Evolutionary conservation across 1,139 yeast species (phyloP).

Genomic region (Diutina ranongensis): DNA sequence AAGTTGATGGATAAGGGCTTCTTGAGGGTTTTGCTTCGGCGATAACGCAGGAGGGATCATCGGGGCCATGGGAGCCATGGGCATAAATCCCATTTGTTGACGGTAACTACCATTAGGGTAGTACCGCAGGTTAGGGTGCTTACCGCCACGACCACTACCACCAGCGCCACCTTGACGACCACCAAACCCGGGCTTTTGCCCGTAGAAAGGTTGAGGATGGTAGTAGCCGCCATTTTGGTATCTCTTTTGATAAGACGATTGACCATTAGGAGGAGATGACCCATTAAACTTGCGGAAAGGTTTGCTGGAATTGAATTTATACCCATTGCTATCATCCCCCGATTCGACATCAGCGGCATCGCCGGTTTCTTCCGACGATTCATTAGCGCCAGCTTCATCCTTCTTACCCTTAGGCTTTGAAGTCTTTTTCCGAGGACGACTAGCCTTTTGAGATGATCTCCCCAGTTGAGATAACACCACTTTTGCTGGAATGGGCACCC

Average conservation of each 20-base stretch:
- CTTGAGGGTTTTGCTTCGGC: constrained; percentile 3
- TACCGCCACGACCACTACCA: neutral
- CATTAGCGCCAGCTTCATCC: neutral
- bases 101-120: neutral
- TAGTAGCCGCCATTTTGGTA: constrained; percentile 2
- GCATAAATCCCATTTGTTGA: neutral
- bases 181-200: neutral
- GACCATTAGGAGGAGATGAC: neutral
- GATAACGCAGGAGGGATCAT: constrained; percentile 2
- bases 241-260: neutral
- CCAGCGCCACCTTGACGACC: neutral
- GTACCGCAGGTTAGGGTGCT: neutral
- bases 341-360: neutral
- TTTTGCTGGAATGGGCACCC: constrained; percentile 82
- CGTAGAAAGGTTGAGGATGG: constrained; percentile 3
- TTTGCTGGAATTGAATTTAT: constrained; percentile 1
- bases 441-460: neutral
- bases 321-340: neutral
- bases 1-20: constrained; percentile 35
- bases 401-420: constrained; percentile 3
- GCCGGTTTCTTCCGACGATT: neutral
- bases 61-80: neutral
- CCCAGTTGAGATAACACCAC: constrained; percentile 34
- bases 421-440: constrained; percentile 3
- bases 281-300: constrained; percentile 5